Base-by-base conservation (phyloP, 805 yeast species). In the Debaryomyces maramus region DNA sequence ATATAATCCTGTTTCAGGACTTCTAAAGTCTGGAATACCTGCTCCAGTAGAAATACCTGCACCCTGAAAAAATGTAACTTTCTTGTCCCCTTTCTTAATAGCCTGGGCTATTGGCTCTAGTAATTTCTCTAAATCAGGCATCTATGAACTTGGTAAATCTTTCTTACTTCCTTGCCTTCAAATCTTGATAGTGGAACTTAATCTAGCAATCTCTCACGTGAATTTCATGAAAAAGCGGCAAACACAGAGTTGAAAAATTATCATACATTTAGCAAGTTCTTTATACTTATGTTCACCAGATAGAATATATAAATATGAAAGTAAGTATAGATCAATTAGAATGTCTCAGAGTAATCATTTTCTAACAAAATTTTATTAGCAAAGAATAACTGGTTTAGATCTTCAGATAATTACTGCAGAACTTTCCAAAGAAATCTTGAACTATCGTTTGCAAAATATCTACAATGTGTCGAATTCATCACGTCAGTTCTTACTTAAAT, bases 21-120 rank as follows among this genome's bases (percentile, higher is more conserved):
- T 81, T 50, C 98, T 72, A 60, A 91, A 91, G 60, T 91, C 99
- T 0, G 98, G 99, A 33, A 90, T 91, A 0, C 98, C 99, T 34
- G 95, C 89, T 3, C 86, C 72, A 0, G 98, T 91, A 2, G 97
- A 88, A 28, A 89, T 81, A 1, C 99, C 99, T 0, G 99, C 99
- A 1, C 99, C 99, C 6, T 82, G 83, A 65, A 85, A 76, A 52
- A 85, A 81, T 0, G 82, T 76, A 5, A 83, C 75, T 46, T 77
- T 75, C 47, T 63, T 67, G 8, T 55, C 54, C 1, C 64, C 64
- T 3, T 45, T 32, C 31, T 56, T 48, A 16, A 70, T 51, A 2
- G 61, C 63, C 2, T 58, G 61, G 10, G 54, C 63, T 23, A 70
- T 40, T 3, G 70, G 69, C 24, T 46, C 39, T 22, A 65, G 37